Percentiles rank a stretch among this genome's conserved stretches.
phyloP scores from a whole-genome alignment of 2,329 filamentous ascomycete genomes.

The Leptosphaerulina australis region DNA sequence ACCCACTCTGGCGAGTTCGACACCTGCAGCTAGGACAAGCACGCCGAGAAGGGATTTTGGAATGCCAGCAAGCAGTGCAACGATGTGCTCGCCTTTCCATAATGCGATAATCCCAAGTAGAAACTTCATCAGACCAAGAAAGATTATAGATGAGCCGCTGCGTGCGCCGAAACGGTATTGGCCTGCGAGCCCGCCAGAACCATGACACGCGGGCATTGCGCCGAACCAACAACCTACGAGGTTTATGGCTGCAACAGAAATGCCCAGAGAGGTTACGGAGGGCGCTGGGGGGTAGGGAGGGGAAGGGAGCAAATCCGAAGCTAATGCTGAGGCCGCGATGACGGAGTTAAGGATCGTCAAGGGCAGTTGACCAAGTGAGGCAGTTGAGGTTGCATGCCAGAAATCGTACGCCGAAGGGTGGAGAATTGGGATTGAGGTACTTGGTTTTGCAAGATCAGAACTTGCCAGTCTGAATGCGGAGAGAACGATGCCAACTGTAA shows the following conservation, averaged over 20 bases:
- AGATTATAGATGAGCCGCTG: constrained; percentile 80
- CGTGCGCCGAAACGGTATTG: constrained; percentile 92
- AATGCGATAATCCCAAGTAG: constrained; percentile 66
- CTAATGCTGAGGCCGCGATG: constrained; percentile 82
- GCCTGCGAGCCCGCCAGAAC: constrained; percentile 86
- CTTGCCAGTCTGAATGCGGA: constrained; percentile 56
- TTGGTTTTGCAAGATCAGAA: constrained; percentile 45
- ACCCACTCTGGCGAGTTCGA: constrained; percentile 86
- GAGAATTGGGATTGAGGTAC: constrained; percentile 59
- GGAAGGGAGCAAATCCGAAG: constrained; percentile 75
- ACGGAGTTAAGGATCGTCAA: constrained; percentile 92
- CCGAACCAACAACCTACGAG: constrained; percentile 87
- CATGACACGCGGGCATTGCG: constrained; percentile 94
- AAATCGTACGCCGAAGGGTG: constrained; percentile 56
- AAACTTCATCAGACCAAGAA: constrained; percentile 79
- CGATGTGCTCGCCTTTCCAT: constrained; percentile 74
- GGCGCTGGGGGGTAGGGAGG: constrained; percentile 63
- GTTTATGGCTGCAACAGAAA: constrained; percentile 86
- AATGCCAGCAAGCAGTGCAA: constrained; percentile 72
- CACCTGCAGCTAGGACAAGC: constrained; percentile 86
- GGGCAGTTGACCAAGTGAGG: constrained; percentile 83
- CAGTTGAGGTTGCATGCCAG: constrained; percentile 65
- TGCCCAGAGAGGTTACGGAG: constrained; percentile 75
- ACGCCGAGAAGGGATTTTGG: constrained; percentile 79
- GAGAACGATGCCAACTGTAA: constrained; percentile 70